Percentiles rank a stretch among this genome's conserved stretches.
These are phyloP conservation scores for Staphylotrichum longicolle DNA, from an alignment of 495 filamentous ascomycete genomes.

Conservation along the genomic window DNA sequence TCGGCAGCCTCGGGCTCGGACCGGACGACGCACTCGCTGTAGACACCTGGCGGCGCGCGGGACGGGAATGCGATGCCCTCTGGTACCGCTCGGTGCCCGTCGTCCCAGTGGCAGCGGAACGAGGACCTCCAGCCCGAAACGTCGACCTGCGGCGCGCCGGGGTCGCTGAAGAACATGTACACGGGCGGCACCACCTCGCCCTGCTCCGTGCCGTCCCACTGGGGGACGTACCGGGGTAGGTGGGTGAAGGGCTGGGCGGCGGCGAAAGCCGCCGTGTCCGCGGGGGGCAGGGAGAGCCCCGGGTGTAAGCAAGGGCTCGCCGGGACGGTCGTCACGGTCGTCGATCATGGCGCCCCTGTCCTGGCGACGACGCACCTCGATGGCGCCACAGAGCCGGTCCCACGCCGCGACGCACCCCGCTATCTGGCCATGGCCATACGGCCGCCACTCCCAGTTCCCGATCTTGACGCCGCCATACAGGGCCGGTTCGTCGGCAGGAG, in stretches of 20 bases:
- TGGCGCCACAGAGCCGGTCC: slow-evolving; percentile 6
- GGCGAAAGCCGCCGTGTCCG: not conserved
- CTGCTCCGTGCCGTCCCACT: slow-evolving; percentile 1
- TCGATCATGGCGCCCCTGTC: not conserved
- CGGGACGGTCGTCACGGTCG: not conserved
- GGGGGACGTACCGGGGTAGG: not conserved
- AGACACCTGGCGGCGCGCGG: not conserved
- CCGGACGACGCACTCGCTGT: not conserved
- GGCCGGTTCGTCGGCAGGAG: not conserved
- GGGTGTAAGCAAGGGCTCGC: slow-evolving; percentile 3
- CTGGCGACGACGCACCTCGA: slow-evolving; percentile 2
- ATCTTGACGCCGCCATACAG: slow-evolving; percentile 9
- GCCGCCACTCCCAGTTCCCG: slow-evolving; percentile 14
- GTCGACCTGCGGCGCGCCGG: not conserved
- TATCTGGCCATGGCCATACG: slow-evolving; percentile 8
- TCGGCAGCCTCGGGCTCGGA: not conserved
- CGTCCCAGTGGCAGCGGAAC: not conserved
- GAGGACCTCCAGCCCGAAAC: not conserved
- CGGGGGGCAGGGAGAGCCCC: slow-evolving; percentile 1
- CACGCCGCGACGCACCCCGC: slow-evolving; percentile 9
- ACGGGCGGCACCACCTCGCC: slow-evolving; percentile 1
- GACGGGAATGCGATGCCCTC: too few relatives aligned
- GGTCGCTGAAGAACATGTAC: not conserved
- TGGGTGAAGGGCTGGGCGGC: slow-evolving; percentile 3
- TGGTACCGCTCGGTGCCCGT: too few relatives aligned